A percentile compares a stretch with the other conserved stretches of the same genome.
Evolutionary conservation across 805 yeast genomes (phyloP).

Genomic region (Lachancea dasiensis): DNA sequence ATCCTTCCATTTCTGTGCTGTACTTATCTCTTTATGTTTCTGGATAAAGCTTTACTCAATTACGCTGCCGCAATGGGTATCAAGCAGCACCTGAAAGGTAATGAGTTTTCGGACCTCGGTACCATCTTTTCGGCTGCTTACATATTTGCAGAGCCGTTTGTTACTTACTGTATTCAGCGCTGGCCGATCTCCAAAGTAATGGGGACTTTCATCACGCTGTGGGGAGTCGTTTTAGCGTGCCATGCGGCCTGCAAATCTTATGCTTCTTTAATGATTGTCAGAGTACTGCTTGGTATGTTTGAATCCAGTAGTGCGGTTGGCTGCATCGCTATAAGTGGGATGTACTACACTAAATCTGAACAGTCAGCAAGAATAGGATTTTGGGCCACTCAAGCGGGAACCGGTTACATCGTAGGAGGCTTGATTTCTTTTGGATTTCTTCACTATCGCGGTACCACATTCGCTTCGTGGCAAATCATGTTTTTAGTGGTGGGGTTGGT

Average conservation of each 20-base stretch:
- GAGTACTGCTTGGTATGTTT: slow-evolving; percentile 48
- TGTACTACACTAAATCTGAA: slow-evolving; percentile 54
- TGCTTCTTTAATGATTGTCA: slow-evolving; percentile 49
- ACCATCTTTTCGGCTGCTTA: slow-evolving; percentile 51
- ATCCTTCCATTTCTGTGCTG: slow-evolving; percentile 46
- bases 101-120: slow-evolving; percentile 47
- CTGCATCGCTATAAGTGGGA: slow-evolving; percentile 49
- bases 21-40: slow-evolving; percentile 50
- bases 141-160: slow-evolving; percentile 49
- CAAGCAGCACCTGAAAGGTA: slow-evolving; percentile 40
- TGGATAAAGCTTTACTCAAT: slow-evolving; percentile 54
- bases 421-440: slow-evolving; percentile 47
- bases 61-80: slow-evolving; percentile 65
- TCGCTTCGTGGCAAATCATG: slow-evolving; percentile 57
- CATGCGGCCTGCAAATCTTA: slow-evolving; percentile 49
- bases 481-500: slow-evolving; percentile 50
- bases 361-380: slow-evolving; percentile 48
- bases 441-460: slow-evolving; percentile 38
- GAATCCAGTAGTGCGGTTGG: slow-evolving; percentile 55
- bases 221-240: slow-evolving; percentile 49
- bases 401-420: slow-evolving; percentile 42
- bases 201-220: slow-evolving; percentile 40
- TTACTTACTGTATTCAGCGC: slow-evolving; percentile 43
- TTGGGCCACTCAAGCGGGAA: slow-evolving; percentile 55
- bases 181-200: slow-evolving; percentile 50